Base-by-base conservation (phyloP, 345 rosid genomes). In the Microcos paniculata region DNA sequence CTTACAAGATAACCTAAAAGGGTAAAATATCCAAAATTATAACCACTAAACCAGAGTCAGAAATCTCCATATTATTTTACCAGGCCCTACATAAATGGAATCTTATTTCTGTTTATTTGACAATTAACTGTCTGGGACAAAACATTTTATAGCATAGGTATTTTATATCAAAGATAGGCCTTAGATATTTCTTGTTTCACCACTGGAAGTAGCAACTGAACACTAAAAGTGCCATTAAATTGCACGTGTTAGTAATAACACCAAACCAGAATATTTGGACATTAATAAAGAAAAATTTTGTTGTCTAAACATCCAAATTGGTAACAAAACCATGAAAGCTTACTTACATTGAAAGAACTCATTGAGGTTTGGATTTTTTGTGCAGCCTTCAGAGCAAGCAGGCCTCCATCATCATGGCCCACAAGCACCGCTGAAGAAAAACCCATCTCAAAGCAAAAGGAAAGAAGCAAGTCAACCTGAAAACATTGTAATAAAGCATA, bases 401-500 rank as follows among this genome's bases (percentile, higher is more conserved):
- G 81, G 76, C 99, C 99, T 70, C 99, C 99, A 84, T 95, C 99
- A 80, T 91, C 99, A 62, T 95, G 99, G 72, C 99, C 99, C 71
- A 95, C 91, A 70, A 95, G 89, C 70, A 91, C 91, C 74, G 93
- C 93, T 1, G 99, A 91, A 77, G 93, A 83, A 88, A 95, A 91
- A 26, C 98, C 90, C 96, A 95, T 91, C 86, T 90, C 98, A 16
- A 82, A 82, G 78, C 99, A 95, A 82, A 95, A 95, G 67, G 91
- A 85, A 79, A 95, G 93, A 81, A 95, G 98, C 85, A 95, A 80
- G 68, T 95, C 96, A 66, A 93, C 97, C 98, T 94, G 97, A 57
- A 82, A 80, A 79, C 58, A 62, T 69, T 78, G 62, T 4, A 69
- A 30, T 51, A 78, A 24, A 33, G 49, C n/a, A 62, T 21, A 63